These are phyloP conservation scores for Neonectria coccinea DNA, from an alignment of 2,329 filamentous ascomycete genomes.

Conservation along the genomic window DNA sequence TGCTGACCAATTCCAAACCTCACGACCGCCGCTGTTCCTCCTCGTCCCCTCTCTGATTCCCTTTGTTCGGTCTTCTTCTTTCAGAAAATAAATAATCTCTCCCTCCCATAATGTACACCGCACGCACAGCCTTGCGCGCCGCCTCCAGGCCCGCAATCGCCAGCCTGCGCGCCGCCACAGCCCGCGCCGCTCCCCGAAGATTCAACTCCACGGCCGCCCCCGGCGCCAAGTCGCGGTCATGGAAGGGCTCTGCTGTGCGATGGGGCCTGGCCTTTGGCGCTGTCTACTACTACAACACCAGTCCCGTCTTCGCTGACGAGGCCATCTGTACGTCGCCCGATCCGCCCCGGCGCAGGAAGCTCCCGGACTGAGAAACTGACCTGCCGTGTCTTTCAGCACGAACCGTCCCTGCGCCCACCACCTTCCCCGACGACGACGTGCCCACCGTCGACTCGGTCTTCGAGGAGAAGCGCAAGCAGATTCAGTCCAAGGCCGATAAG, in stretches of 20 bases:
- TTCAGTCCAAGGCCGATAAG: constrained; percentile 48
- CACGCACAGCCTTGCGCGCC: constrained; percentile 62
- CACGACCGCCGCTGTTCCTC: constrained; percentile 6
- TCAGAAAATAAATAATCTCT: neutral
- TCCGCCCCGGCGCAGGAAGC: neutral
- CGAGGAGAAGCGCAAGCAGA: constrained; percentile 69
- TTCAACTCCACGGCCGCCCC: constrained; percentile 65
- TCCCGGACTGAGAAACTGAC: constrained; percentile 20
- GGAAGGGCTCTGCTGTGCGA: constrained; percentile 81
- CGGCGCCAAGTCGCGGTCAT: constrained; percentile 77
- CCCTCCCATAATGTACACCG: constrained; percentile 61
- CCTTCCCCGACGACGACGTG: constrained; percentile 68
- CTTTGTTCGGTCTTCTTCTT: constrained; percentile 13
- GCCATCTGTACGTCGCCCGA: constrained; percentile 70
- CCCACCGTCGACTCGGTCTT: constrained; percentile 76
- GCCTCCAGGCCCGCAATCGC: constrained; percentile 59
- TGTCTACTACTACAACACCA: constrained; percentile 96
- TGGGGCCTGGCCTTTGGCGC: constrained; percentile 81
- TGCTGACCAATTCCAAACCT: constrained; percentile 34
- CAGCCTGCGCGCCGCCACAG: constrained; percentile 54
- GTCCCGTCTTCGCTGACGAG: constrained; percentile 86
- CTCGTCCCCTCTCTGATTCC: neutral
- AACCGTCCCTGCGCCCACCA: constrained; percentile 56
- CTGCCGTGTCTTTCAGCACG: constrained; percentile 36
- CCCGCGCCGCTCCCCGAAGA: constrained; percentile 58